Evolutionary conservation across 768 basidiomycete genomes (phyloP).

Genomic region (Tephrocybe sp.): DNA sequence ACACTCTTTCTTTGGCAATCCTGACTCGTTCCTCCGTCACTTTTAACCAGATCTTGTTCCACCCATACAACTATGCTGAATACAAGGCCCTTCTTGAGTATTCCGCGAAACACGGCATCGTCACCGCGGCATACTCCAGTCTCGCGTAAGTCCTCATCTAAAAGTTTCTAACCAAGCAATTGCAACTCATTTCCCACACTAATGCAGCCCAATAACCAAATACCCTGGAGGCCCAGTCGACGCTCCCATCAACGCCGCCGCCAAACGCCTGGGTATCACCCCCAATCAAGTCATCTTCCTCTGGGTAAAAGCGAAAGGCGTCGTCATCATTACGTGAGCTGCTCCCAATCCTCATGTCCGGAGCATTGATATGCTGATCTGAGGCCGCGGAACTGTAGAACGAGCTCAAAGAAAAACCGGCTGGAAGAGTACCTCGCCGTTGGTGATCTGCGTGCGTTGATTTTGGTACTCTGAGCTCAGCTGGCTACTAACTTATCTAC

Average conservation of each 20-base stretch:
- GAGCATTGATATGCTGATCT: background rate
- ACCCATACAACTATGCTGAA: slow-evolving; percentile 56
- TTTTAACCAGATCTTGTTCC: slow-evolving; percentile 47
- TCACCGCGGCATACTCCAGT: slow-evolving; percentile 55
- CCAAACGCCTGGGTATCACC: slow-evolving; percentile 50
- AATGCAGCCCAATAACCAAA: slow-evolving; percentile 48
- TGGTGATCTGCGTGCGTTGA: slow-evolving; percentile 44
- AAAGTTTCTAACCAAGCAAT: too few species aligned
- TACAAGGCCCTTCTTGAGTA: slow-evolving; percentile 47
- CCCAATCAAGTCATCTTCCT: slow-evolving; percentile 65
- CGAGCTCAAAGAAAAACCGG: slow-evolving; percentile 56
- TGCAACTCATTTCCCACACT: background rate
- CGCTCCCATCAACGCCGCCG: slow-evolving; percentile 46
- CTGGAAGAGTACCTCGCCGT: slow-evolving; percentile 67
- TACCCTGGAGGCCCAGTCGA: slow-evolving; percentile 68
- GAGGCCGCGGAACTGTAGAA: slow-evolving; percentile 36
- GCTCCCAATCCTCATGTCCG: background rate
- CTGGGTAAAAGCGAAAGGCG: slow-evolving; percentile 69
- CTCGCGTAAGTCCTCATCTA: slow-evolving; percentile 45
- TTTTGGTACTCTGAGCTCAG: background rate
- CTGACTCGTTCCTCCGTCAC: too few species aligned
- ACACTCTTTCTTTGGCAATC: background rate
- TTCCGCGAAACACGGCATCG: slow-evolving; percentile 45
- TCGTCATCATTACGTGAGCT: slow-evolving; percentile 63
- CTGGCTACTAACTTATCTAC: background rate